phyloP scores from a whole-genome alignment of 2,329 filamentous ascomycete species.

The Arthrocladium fulminans region DNA sequence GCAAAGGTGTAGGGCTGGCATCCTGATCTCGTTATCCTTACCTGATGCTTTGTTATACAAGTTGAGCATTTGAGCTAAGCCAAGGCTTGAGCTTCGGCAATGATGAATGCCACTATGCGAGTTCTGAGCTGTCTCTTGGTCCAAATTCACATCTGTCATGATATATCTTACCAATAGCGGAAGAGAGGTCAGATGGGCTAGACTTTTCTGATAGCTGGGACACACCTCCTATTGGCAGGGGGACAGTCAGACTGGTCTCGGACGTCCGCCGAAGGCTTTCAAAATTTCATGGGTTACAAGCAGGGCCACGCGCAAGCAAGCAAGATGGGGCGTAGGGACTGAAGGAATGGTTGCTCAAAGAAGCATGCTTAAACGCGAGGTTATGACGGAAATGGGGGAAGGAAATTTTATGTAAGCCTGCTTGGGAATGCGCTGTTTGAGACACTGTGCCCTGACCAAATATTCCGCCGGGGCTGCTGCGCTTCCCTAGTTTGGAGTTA shows the following conservation, averaged over 20 bases:
- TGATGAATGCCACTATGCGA: not conserved
- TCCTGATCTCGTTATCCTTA: not conserved
- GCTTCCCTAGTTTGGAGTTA: no score
- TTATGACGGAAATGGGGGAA: no score
- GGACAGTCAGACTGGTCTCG: no score
- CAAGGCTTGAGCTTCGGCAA: not conserved
- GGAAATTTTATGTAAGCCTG: not conserved
- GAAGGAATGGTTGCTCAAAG: not conserved
- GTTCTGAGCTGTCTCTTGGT: no score
- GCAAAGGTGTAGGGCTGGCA: not conserved
- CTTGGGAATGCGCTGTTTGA: not conserved
- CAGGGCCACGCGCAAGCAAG: no score
- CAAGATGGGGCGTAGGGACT: no score
- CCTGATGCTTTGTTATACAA: conserved; percentile 3
- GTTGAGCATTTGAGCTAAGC: not conserved
- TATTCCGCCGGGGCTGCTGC: not conserved
- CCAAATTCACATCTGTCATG: no score
- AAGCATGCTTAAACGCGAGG: not conserved
- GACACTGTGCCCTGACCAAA: not conserved
- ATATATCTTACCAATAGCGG: not conserved
- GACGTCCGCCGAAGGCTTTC: no score
- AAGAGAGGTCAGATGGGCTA: not conserved
- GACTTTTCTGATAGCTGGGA: not conserved
- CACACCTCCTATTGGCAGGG: no score
- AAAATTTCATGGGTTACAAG: not conserved